Evolutionary conservation across 2,329 filamentous ascomycete species (phyloP).

Genomic region (Nakataea oryzae): DNA sequence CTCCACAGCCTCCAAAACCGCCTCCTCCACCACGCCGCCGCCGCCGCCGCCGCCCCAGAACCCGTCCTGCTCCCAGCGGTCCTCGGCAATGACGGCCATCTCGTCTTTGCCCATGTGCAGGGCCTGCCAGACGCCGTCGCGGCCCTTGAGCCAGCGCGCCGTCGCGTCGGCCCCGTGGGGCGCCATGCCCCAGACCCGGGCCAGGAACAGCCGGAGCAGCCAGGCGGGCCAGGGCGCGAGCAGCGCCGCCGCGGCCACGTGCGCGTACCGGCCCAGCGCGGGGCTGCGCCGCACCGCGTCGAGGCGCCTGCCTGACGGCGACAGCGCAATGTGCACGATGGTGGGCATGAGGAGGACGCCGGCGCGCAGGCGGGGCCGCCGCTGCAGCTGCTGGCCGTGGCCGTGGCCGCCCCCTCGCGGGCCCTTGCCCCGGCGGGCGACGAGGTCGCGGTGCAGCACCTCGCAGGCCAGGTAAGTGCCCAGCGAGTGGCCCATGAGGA

Average conservation of each 20-base stretch:
- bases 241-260: slow-evolving; percentile 27
- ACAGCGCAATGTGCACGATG: slow-evolving; percentile 58
- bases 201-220: slow-evolving; percentile 31
- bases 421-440: not conserved
- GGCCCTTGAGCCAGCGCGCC: slow-evolving; percentile 41
- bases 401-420: too few relatives aligned
- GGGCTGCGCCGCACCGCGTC: slow-evolving; percentile 29
- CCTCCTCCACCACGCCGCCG: slow-evolving; percentile 18
- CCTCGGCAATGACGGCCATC: slow-evolving; percentile 46
- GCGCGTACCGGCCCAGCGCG: slow-evolving; percentile 28
- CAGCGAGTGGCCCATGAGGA: slow-evolving; percentile 66
- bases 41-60: slow-evolving; percentile 38
- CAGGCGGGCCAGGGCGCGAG: slow-evolving; percentile 29
- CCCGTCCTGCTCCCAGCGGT: slow-evolving; percentile 43
- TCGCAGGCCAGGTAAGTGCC: slow-evolving; percentile 64
- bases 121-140: slow-evolving; percentile 48
- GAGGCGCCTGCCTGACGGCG: slow-evolving; percentile 46
- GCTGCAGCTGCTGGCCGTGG: not conserved
- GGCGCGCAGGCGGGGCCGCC: slow-evolving; percentile 23
- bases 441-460: slow-evolving; percentile 45
- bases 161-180: slow-evolving; percentile 37
- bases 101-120: slow-evolving; percentile 50
- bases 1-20: slow-evolving; percentile 7
- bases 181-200: slow-evolving; percentile 31
- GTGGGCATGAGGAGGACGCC: slow-evolving; percentile 66